Evolutionary conservation across 805 yeast species (phyloP).

Genomic region (Candida sakaeoensis): DNA sequence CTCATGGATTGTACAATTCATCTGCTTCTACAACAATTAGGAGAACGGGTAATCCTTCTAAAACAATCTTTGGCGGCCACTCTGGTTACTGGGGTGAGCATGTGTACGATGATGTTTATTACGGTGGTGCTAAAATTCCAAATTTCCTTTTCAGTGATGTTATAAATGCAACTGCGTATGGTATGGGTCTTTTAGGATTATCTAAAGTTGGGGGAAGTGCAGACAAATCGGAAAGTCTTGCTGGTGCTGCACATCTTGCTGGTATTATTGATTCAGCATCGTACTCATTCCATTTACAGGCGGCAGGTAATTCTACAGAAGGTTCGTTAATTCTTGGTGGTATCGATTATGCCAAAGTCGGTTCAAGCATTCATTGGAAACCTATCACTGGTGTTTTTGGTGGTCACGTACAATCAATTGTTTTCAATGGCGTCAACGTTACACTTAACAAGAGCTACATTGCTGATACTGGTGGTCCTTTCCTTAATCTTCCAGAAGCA

Average conservation of each 20-base stretch:
- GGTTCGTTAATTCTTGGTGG: slow-evolving; percentile 6
- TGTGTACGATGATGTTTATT: background rate
- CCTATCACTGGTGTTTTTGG: background rate
- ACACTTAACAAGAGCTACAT: background rate
- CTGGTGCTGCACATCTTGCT: background rate
- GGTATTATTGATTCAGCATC: slow-evolving; percentile 1
- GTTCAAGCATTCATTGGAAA: background rate
- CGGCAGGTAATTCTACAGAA: background rate
- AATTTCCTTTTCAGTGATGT: background rate
- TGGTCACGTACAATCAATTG: background rate
- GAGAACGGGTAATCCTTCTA: background rate
- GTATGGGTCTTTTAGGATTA: slow-evolving; percentile 1
- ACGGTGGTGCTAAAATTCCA: background rate
- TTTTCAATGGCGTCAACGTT: background rate
- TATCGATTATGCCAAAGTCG: slow-evolving; percentile 2
- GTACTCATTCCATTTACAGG: background rate
- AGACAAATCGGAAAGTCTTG: no score
- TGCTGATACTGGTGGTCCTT: slow-evolving; percentile 2
- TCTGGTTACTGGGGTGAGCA: background rate
- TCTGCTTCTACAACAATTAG: background rate
- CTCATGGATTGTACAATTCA: background rate
- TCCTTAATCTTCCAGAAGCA: background rate
- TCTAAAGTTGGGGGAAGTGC: no score
- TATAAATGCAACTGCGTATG: background rate
- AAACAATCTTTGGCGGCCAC: background rate